Conservation (phyloP, 75 land plant genomes). For the Picea glauca region DNA sequence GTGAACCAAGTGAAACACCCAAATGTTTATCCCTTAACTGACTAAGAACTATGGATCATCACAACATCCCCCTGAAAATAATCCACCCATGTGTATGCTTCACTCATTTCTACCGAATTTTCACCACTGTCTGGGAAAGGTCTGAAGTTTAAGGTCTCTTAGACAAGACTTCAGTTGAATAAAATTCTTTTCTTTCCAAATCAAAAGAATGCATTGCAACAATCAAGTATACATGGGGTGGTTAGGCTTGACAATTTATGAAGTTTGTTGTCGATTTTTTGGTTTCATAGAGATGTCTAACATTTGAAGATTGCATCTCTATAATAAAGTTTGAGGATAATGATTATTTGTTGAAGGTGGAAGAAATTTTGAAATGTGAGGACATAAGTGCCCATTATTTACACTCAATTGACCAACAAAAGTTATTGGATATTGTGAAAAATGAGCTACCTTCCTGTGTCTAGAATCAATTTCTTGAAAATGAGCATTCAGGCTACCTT, state of each 20-base stretch:
- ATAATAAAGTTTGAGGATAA: too few species aligned
- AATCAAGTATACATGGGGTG: slow-evolving; percentile 82
- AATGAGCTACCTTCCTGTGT: too few species aligned
- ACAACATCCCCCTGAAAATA: slow-evolving; percentile 92
- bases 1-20: slow-evolving; percentile 91
- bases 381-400: too few species aligned
- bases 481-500: too few species aligned
- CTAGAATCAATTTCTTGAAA: too few species aligned
- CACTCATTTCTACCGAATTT: slow-evolving; percentile 95
- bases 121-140: slow-evolving; percentile 91
- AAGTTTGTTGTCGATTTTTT: slow-evolving; percentile 80
- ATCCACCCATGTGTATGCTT: slow-evolving; percentile 96
- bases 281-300: slow-evolving; percentile 61
- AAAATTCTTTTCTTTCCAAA: slow-evolving; percentile 57
- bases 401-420: too few species aligned
- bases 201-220: slow-evolving; percentile 60
- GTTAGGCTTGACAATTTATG: slow-evolving; percentile 78
- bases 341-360: too few species aligned
- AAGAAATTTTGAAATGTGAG: too few species aligned
- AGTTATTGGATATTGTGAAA: too few species aligned
- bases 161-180: slow-evolving; percentile 89
- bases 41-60: slow-evolving; percentile 98
- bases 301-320: slow-evolving; percentile 74
- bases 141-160: slow-evolving; percentile 93
- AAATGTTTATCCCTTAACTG: slow-evolving; percentile 90